phyloP scores from a whole-genome alignment of 2,329 filamentous ascomycete genomes.

The Fusarium chuoi region DNA sequence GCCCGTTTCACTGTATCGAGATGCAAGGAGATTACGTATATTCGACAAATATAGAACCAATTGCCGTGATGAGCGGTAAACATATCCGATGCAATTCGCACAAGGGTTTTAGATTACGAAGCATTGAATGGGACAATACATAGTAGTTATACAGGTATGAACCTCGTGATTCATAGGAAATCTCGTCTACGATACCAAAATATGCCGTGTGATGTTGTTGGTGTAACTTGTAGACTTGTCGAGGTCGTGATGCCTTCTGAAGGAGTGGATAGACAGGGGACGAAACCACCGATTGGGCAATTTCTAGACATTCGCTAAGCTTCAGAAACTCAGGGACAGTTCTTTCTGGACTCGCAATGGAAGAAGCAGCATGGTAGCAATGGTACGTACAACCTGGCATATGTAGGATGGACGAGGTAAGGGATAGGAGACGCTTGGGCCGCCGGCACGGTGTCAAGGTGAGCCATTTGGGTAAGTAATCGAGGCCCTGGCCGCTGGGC shows the following conservation, averaged over 20 bases:
- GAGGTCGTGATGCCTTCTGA: slow-evolving; percentile 2
- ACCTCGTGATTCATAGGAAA: slow-evolving; percentile 25
- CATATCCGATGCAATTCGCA: slow-evolving; percentile 7
- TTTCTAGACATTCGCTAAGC: slow-evolving; percentile 13
- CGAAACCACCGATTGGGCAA: slow-evolving; percentile 37
- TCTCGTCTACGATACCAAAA: slow-evolving; percentile 7
- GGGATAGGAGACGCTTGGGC: slow-evolving; percentile 8
- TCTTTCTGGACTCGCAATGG: slow-evolving; percentile 18
- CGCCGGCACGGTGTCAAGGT: neutral
- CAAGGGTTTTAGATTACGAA: slow-evolving; percentile 29
- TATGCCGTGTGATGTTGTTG: slow-evolving; percentile 7
- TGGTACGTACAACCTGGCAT: neutral
- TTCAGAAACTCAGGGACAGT: slow-evolving; percentile 8
- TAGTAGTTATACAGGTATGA: slow-evolving; percentile 6
- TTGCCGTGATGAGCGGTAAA: slow-evolving; percentile 29
- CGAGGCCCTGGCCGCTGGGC: neutral
- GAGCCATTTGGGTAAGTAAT: slow-evolving; percentile 1
- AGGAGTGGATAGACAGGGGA: slow-evolving; percentile 3
- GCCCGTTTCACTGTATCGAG: slow-evolving; percentile 10
- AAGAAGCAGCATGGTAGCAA: slow-evolving; percentile 13
- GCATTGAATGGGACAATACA: neutral
- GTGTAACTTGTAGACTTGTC: slow-evolving; percentile 22
- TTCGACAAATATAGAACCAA: slow-evolving; percentile 5
- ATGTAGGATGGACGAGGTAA: neutral
- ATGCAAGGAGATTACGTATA: slow-evolving; percentile 22